A percentile compares a stretch with the other conserved stretches of the same genome.
These are phyloP conservation scores for Aurifilum marmelostoma DNA, from an alignment of 2,329 filamentous ascomycete species.

Conservation along the genomic window DNA sequence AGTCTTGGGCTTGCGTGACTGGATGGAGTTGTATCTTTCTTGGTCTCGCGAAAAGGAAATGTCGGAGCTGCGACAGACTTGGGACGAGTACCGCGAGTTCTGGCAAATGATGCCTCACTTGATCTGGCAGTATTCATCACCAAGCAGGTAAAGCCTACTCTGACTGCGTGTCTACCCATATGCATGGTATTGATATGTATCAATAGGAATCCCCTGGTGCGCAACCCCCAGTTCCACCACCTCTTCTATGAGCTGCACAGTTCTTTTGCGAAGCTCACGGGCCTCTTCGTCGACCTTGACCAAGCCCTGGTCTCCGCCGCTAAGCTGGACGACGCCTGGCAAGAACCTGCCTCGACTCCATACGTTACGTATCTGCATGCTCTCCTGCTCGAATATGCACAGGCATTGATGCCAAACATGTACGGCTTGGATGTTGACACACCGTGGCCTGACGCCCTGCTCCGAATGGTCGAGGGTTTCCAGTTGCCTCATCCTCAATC, in stretches of 20 bases:
- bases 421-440: conserved; percentile 31
- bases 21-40: conserved; percentile 54
- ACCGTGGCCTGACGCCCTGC: conserved; percentile 37
- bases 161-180: conserved; percentile 4
- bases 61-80: conserved; percentile 46
- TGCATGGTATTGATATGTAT: conserved; percentile 22
- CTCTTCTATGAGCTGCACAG: conserved; percentile 44
- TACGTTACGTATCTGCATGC: conserved; percentile 48
- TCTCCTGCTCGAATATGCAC: conserved; percentile 23
- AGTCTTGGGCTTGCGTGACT: conserved; percentile 49
- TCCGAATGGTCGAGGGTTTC: conserved; percentile 50
- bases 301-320: conserved; percentile 40
- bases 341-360: conserved; percentile 46
- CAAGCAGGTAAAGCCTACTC: conserved; percentile 2
- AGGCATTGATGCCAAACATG: conserved; percentile 2
- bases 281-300: conserved; percentile 57
- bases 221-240: conserved; percentile 36
- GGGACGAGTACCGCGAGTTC: conserved; percentile 49
- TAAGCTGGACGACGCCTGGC: conserved; percentile 36
- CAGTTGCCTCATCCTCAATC: conserved; percentile 36
- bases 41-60: conserved; percentile 43
- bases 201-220: conserved; percentile 35
- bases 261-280: conserved; percentile 53
- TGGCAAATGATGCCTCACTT: conserved; percentile 59
- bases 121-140: conserved; percentile 38